Evolutionary conservation across 2,329 filamentous ascomycete genomes (phyloP), one percentile per base, ranked within the genome.

Genomic region (Paecilomyces niveus): DNA sequence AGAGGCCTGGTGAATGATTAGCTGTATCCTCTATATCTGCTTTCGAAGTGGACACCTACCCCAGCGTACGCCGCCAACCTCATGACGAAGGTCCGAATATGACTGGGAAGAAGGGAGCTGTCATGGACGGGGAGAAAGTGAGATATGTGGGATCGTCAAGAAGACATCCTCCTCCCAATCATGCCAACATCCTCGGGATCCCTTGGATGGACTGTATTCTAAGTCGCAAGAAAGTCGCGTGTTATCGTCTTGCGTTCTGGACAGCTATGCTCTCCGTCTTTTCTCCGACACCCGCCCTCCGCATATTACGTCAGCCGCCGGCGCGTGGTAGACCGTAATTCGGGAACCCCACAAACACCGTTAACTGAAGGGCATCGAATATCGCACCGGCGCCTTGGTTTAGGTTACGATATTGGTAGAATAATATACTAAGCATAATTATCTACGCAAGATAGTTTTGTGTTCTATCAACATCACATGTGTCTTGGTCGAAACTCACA

Each of bases 1-100:
- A 57, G 93, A 97, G 75, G 85, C 83, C 89, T 92, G 66, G 59
- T 59, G 52, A 57, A 53, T n/a, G 35, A 56, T 59, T 56, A 61
- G 62, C 59, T 15, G 60, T 59, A 54, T 39, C 32, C 32, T 53
- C n/a, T 31, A 49, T 58, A 51, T 50, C 24, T 39, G 45, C 26
- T 33, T 26, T 26, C 35, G 22, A 51, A 45, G 35, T 29, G 51
- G 59, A 54, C 29, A 68, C 76, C 69, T 76, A 82, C 80, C 74
- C 78, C 80, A 65, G 80, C 73, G 68, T 83, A 83, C 61, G 75
- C 77, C 65, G 76, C 76, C 67, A 80, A 73, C 72, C 75, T 78
- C 78, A 79, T 82, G 66, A 64, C 66, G 63, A 67, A 60, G 57
- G 62, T 60, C 33, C 55, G 52, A 60, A 61, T 66, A 61, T 65